phyloP scores from a whole-genome alignment of 2,329 filamentous ascomycete species.

The Colletotrichum trifolii region DNA sequence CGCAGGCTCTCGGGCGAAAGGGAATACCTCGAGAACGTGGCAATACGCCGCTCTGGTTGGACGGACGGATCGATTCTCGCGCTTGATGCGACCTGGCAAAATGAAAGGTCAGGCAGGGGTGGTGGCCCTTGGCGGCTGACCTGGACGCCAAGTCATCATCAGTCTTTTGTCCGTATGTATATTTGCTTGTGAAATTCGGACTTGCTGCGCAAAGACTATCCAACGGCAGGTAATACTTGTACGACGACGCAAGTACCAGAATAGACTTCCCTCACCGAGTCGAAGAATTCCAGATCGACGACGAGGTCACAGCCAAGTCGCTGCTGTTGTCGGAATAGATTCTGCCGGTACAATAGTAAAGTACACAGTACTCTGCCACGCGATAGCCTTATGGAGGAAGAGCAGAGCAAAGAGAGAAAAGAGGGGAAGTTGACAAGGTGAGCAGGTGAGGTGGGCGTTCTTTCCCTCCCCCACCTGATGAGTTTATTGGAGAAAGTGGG shows the following conservation, averaged over 20 bases:
- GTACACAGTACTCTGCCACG: neutral
- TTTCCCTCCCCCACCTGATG: conserved; percentile 21
- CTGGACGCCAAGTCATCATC: conserved; percentile 15
- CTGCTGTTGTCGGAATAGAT: too few species aligned
- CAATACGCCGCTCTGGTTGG: conserved; percentile 36
- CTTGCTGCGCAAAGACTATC: too few species aligned
- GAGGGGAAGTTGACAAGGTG: conserved; percentile 25
- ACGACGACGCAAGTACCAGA: too few species aligned
- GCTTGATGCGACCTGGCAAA: conserved; percentile 38
- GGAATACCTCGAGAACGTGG: conserved; percentile 33
- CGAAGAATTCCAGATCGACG: neutral
- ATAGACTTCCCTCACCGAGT: neutral
- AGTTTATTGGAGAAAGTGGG: conserved; percentile 23
- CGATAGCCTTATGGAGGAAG: neutral
- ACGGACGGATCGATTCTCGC: conserved; percentile 30
- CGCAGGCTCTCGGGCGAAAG: conserved; percentile 40
- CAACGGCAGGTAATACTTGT: too few species aligned
- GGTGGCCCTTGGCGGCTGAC: conserved; percentile 30
- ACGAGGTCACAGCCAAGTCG: too few species aligned
- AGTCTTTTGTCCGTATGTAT: neutral
- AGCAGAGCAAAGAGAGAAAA: conserved; percentile 15
- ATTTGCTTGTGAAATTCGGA: conserved; percentile 24
- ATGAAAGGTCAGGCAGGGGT: conserved; percentile 7
- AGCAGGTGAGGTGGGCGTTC: conserved; percentile 8
- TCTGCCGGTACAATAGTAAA: neutral